phyloP scores from a whole-genome alignment of 148 eudicot species.

The Amaranthus cruentus region DNA sequence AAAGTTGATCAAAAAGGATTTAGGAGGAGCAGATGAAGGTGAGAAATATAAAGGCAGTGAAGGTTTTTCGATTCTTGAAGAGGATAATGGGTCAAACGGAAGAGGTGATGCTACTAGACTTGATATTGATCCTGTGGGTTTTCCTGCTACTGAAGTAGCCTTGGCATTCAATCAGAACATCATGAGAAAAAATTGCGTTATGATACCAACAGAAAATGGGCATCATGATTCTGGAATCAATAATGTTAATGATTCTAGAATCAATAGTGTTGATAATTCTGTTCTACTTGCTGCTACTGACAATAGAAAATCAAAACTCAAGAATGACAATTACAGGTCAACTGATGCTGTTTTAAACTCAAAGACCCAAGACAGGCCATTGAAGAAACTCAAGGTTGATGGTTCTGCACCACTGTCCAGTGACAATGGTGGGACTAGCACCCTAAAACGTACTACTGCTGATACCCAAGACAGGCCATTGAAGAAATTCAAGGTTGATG shows the following conservation, averaged over 20 bases:
- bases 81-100: background rate
- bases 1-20: background rate
- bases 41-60: slow-evolving; percentile 1
- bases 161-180: slow-evolving; percentile 11
- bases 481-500: slow-evolving; percentile 38
- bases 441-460: slow-evolving; percentile 7
- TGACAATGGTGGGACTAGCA: slow-evolving; percentile 12
- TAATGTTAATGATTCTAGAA: slow-evolving; percentile 6
- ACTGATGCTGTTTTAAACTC: slow-evolving; percentile 13
- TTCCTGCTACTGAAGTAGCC: background rate
- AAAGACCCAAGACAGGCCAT: slow-evolving; percentile 20
- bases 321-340: slow-evolving; percentile 1
- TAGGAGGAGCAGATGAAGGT: background rate
- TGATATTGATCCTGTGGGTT: slow-evolving; percentile 7
- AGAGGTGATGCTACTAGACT: slow-evolving; percentile 16
- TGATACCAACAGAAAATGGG: background rate
- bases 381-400: slow-evolving; percentile 35
- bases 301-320: background rate
- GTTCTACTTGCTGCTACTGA: background rate
- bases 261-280: background rate
- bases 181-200: background rate
- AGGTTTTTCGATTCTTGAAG: slow-evolving; percentile 1
- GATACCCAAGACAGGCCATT: slow-evolving; percentile 13
- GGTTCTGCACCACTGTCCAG: slow-evolving; percentile 8
- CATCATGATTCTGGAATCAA: slow-evolving; percentile 20